Evolutionary conservation across 2,329 filamentous ascomycete species (phyloP), one percentile per base, ranked within the genome.

Genomic region (Penicillium glabrum): DNA sequence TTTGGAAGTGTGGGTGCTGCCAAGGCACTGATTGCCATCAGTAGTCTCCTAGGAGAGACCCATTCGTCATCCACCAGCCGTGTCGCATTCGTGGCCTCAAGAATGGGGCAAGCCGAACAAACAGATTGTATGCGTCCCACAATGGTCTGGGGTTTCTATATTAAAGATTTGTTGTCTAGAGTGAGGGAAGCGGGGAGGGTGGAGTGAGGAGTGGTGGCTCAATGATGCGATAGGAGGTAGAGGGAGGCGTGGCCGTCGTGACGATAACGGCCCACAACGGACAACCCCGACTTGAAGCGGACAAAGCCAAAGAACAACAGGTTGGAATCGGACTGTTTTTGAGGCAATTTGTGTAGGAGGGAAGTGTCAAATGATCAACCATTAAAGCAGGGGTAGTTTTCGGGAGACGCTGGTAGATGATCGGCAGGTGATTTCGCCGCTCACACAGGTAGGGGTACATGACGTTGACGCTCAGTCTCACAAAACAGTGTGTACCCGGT

Each of bases 21-120:
- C 65, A 69, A 71, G 70, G 68, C 68, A 66, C 62, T 62, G 61
- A 62, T 65, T 70, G 70, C 69, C 71, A 72, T 74, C 68, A 67
- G 68, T 68, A 60, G 65, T 66, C 63, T 62, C 64, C 59, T 68
- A 71, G 56, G 58, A 65, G 62, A 70, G 65, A 67, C 64, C 63
- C 73, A 74, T 72, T 69, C 72, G 71, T 70, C 67, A 73, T 73
- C 59, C 65, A 70, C 64, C 58, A 51, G 54, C 53, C 58, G 55
- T 61, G 60, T 68, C 61, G 66, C 67, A 67, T 63, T 61, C 66
- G 61, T 62, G 59, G 60, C 54, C 57, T 61, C 51, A 53, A 45
- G 43, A 48, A 54, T 54, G 23, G 46, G 55, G 33, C 24, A 26
- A 39, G 24, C 39, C 51, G 61, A 59, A 46, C 41, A 54, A 48